Base-by-base conservation (phyloP, 2,329 filamentous ascomycete genomes). In the Fusarium metavorans region DNA sequence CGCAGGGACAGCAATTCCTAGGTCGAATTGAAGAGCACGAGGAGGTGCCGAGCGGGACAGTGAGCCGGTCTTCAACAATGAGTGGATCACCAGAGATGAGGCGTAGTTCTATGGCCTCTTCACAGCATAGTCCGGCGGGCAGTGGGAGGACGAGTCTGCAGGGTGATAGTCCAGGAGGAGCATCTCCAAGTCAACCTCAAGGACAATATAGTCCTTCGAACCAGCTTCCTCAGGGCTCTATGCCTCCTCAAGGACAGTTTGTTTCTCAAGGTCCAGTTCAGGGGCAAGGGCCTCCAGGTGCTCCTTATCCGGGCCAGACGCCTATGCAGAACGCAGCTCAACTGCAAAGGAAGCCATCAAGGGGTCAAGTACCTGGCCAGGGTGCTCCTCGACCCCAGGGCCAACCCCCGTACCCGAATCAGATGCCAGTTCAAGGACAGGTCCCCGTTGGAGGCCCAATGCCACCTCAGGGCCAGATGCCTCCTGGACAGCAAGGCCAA, bases 1-100 rank as follows among this genome's bases (percentile, higher is more conserved):
- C 70, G 3, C 75, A 74, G 14, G 67, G 62, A 23, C 72, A 73
- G 45, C 75, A 73, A 37, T 54, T 64, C n/a, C 64, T 80, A 0
- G 67, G 64, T 5, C 73, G 77, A 8, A 81, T 80, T 14, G 77
- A 79, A 37, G 79, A 80, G 59, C 70, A 77, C 3, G 76, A 79
- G 3, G 78, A 79, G 56, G 66, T 61, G 13, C n/a, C 68, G 3
- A 52, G 67, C 18, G n/a, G 52, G 27, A 64, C 68, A 4, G 66
- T 68, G 11, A 77, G 74, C 20, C 69, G 72, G 2, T 75, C 77
- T 5, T 76, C 77, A 2, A 69, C 77, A 2, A 41, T 65, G 27
- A 77, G 67, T 37, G 57, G 70, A 6, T 68, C 71, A 2, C 62
- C 60, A 2, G 71, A 63, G 10, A 63, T 68, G 6, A 61, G 73